Percentiles rank a stretch among this genome's conserved stretches.
These are phyloP conservation scores for Backusella mclennaniae DNA, from an alignment of 192 early-diverging fungal species.

Conservation along the genomic window DNA sequence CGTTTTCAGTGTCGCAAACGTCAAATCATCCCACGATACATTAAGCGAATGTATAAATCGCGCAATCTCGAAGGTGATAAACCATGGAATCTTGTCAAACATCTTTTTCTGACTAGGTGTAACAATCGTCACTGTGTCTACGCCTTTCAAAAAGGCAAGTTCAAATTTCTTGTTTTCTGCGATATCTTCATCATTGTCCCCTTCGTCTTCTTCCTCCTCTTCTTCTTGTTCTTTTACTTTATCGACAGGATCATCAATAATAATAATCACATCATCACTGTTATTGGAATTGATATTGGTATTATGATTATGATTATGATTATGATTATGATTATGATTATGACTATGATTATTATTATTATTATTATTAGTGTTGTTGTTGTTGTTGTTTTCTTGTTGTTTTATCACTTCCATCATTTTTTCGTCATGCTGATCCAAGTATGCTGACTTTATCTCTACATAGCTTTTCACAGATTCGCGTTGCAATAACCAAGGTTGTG, in stretches of 20 bases:
- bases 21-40: background rate
- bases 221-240: background rate
- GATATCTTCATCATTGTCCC: background rate
- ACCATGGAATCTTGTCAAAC: conserved; percentile 4
- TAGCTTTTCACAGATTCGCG: background rate
- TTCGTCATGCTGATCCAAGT: background rate
- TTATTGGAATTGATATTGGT: too few species aligned
- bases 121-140: background rate
- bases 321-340: background rate
- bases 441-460: background rate
- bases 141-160: background rate
- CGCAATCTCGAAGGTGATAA: conserved; percentile 8
- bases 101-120: background rate
- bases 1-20: background rate
- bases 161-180: background rate
- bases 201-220: background rate
- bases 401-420: background rate
- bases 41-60: background rate
- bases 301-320: too few species aligned
- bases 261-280: too few species aligned
- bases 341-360: too few species aligned
- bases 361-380: background rate
- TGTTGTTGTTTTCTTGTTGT: background rate
- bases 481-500: background rate
- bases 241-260: too few species aligned